Evolutionary conservation across 331 rosid species (phyloP).

Genomic region (Rosa hybrid): DNA sequence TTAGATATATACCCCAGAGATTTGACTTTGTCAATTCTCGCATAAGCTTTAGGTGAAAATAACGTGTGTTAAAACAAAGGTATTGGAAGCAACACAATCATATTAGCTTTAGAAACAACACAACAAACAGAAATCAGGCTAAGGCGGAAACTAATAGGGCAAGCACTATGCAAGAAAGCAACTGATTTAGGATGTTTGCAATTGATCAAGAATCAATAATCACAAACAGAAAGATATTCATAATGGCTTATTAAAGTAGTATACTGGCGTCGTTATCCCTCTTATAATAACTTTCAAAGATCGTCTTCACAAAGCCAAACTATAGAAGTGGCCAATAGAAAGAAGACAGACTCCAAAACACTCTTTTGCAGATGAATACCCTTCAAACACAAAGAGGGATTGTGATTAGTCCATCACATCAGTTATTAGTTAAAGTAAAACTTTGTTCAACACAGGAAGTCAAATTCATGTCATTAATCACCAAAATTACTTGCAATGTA

Average conservation of each 20-base stretch:
- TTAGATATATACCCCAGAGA: neutral
- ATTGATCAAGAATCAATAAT: neutral
- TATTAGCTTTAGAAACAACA: neutral
- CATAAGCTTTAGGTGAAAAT: neutral
- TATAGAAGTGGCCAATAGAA: neutral
- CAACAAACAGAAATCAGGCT: neutral
- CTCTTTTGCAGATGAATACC: neutral
- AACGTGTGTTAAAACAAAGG: neutral
- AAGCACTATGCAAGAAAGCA: neutral
- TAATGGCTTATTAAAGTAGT: neutral
- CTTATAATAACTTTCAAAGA: neutral
- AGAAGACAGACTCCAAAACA: neutral
- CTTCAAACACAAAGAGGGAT: neutral
- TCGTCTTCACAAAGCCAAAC: constrained; percentile 11
- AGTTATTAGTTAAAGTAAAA: neutral
- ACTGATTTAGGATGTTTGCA: neutral
- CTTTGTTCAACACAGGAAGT: neutral
- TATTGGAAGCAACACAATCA: neutral
- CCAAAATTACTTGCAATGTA: neutral
- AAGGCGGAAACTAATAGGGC: neutral
- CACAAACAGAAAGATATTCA: neutral
- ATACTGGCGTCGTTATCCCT: constrained; percentile 8
- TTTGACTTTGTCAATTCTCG: neutral
- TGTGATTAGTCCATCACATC: neutral
- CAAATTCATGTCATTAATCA: neutral